phyloP scores from a whole-genome alignment of 1,139 yeast species.

The Diutina siamensis region DNA sequence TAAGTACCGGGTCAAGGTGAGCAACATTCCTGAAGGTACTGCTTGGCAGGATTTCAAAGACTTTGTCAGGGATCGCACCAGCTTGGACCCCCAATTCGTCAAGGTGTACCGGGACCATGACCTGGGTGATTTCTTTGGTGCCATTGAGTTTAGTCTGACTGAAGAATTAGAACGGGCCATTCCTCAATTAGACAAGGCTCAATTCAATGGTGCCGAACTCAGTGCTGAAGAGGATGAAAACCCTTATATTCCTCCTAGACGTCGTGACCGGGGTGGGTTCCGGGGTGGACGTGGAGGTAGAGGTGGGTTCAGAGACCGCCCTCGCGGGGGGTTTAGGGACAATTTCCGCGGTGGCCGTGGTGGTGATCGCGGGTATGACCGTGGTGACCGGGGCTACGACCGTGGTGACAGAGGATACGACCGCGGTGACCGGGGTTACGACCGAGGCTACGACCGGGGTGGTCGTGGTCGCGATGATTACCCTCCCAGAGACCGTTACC shows the following conservation, averaged over 20 bases:
- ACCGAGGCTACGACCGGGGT: slow-evolving; percentile 18
- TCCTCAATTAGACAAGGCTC: slow-evolving; percentile 57
- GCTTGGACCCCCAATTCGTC: slow-evolving; percentile 57
- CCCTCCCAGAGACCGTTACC: background rate
- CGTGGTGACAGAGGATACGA: slow-evolving; percentile 18
- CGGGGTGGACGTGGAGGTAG: slow-evolving; percentile 8
- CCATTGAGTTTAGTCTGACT: slow-evolving; percentile 64
- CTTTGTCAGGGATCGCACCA: slow-evolving; percentile 60
- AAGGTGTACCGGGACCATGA: slow-evolving; percentile 54
- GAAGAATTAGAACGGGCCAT: slow-evolving; percentile 67
- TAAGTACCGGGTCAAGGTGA: slow-evolving; percentile 58
- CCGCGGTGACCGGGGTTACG: slow-evolving; percentile 17
- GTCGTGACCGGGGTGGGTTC: slow-evolving; percentile 35
- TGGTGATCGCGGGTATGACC: background rate
- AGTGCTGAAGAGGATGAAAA: slow-evolving; percentile 72
- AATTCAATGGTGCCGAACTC: slow-evolving; percentile 55
- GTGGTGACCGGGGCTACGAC: slow-evolving; percentile 8
- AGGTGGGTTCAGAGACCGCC: slow-evolving; percentile 1
- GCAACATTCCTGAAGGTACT: slow-evolving; percentile 61
- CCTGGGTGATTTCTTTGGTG: slow-evolving; percentile 57
- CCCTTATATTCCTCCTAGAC: slow-evolving; percentile 60
- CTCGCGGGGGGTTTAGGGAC: slow-evolving; percentile 1
- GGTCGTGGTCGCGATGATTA: slow-evolving; percentile 4
- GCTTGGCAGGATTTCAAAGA: slow-evolving; percentile 85
- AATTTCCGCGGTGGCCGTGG: slow-evolving; percentile 5